phyloP scores from a whole-genome alignment of 2,329 filamentous ascomycete genomes.

The Hypoxylon sp. region DNA sequence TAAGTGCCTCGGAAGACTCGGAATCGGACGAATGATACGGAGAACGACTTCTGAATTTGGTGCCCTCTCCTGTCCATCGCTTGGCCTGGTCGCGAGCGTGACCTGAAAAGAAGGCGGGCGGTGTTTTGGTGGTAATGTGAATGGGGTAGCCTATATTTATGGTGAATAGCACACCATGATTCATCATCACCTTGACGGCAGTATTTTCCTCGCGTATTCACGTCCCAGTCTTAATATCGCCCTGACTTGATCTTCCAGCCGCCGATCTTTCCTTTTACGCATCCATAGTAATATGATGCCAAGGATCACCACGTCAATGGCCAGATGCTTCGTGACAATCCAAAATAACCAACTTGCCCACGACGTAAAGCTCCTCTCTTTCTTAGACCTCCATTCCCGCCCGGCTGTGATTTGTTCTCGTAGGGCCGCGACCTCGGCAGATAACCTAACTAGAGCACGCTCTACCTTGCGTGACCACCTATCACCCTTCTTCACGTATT shows the following conservation, averaged over 20 bases:
- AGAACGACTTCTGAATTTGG: neutral
- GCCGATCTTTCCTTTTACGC: conserved; percentile 77
- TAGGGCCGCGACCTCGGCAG: conserved; percentile 90
- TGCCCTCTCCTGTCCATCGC: neutral
- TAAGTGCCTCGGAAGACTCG: neutral
- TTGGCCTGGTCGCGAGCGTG: conserved; percentile 6
- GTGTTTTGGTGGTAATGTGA: conserved; percentile 10
- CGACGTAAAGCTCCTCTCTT: conserved; percentile 73
- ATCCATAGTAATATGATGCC: conserved; percentile 79
- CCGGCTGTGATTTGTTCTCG: conserved; percentile 90
- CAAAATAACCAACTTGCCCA: conserved; percentile 82
- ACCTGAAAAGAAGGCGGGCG: neutral
- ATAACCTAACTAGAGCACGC: conserved; percentile 87
- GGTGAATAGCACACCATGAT: conserved; percentile 14
- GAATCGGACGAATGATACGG: neutral
- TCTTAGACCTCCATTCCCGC: conserved; percentile 77
- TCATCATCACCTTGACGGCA: conserved; percentile 68
- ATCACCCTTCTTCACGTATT: conserved; percentile 61
- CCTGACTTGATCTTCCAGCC: conserved; percentile 81
- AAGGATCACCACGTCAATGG: conserved; percentile 78
- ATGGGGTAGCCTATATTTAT: conserved; percentile 20
- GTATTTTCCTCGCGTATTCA: conserved; percentile 71
- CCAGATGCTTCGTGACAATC: conserved; percentile 79
- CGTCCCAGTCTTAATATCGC: conserved; percentile 71
- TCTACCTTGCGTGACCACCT: conserved; percentile 89